A percentile compares a stretch with the other conserved stretches of the same genome.
These are phyloP conservation scores for Syncephalastrum contaminatum DNA, from an alignment of 371 early-diverging fungal species.

Conservation along the genomic window DNA sequence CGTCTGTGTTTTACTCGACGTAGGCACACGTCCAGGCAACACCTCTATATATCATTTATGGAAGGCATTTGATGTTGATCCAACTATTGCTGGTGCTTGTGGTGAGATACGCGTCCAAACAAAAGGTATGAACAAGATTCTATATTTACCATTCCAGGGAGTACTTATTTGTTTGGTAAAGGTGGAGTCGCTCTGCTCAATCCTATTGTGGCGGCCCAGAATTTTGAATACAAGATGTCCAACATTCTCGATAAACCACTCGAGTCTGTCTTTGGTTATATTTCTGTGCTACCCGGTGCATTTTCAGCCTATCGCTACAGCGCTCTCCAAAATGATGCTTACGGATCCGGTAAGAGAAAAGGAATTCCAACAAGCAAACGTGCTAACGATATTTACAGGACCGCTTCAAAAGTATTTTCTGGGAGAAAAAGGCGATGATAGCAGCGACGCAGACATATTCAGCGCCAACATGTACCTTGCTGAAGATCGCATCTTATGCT, in stretches of 20 bases:
- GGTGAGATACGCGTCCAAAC: slow-evolving; percentile 75
- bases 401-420: slow-evolving; percentile 79
- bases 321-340: slow-evolving; percentile 67
- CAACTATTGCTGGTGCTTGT: slow-evolving; percentile 79
- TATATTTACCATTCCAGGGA: slow-evolving; percentile 42
- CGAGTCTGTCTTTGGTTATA: slow-evolving; percentile 86
- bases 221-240: slow-evolving; percentile 93
- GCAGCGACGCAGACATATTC: slow-evolving; percentile 39
- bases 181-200: slow-evolving; percentile 70
- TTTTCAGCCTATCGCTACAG: slow-evolving; percentile 85
- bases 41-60: slow-evolving; percentile 76
- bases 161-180: slow-evolving; percentile 54
- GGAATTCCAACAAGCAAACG: too few species aligned
- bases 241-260: slow-evolving; percentile 89
- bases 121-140: neutral
- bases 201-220: slow-evolving; percentile 89
- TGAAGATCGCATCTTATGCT: slow-evolving; percentile 87
- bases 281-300: slow-evolving; percentile 83
- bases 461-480: slow-evolving; percentile 79
- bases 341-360: slow-evolving; percentile 34
- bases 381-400: slow-evolving; percentile 17
- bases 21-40: slow-evolving; percentile 78
- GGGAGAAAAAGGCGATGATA: slow-evolving; percentile 59
- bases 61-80: slow-evolving; percentile 75
- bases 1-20: slow-evolving; percentile 79